phyloP scores from a whole-genome alignment of 805 yeast genomes.

The Teunomyces aglyptinius region DNA sequence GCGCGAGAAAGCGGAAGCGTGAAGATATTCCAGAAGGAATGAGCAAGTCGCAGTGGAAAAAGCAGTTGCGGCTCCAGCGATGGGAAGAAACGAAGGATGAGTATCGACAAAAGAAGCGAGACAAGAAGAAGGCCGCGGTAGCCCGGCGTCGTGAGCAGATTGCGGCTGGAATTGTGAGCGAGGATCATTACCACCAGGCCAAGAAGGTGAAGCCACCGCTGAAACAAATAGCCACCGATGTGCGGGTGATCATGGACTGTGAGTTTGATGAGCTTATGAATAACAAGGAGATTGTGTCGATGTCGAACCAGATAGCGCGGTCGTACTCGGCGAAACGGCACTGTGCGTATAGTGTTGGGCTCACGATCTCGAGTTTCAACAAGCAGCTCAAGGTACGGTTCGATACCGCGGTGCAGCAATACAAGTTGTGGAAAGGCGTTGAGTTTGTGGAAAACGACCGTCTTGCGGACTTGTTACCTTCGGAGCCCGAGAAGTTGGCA shows the following conservation, averaged over 20 bases:
- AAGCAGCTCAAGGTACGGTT: constrained; percentile 67
- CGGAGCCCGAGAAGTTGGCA: constrained; percentile 25
- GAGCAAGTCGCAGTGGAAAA: constrained; percentile 85
- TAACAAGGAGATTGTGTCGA: constrained; percentile 63
- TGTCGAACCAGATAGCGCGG: constrained; percentile 78
- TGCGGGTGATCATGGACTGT: constrained; percentile 76
- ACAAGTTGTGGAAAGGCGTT: constrained; percentile 67
- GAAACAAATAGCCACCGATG: constrained; percentile 48
- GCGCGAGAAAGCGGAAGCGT: constrained; percentile 8
- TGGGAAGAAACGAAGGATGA: constrained; percentile 68
- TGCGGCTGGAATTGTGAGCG: constrained; percentile 20
- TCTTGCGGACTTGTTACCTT: constrained; percentile 28
- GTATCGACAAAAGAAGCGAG: constrained; percentile 51
- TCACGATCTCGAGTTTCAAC: constrained; percentile 63
- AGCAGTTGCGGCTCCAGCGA: constrained; percentile 52
- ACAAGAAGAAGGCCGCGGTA: constrained; percentile 47
- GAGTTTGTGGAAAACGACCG: constrained; percentile 41
- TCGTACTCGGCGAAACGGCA: constrained; percentile 76
- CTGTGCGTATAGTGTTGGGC: constrained; percentile 53
- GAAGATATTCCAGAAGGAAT: constrained; percentile 72
- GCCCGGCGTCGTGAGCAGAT: constrained; percentile 22
- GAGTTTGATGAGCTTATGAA: constrained; percentile 88
- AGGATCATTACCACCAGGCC: constrained; percentile 25
- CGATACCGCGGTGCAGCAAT: constrained; percentile 57
- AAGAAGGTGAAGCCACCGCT: constrained; percentile 35